Conservation (phyloP, 2,329 filamentous ascomycete genomes). For the Talaromyces amestolkiae region DNA sequence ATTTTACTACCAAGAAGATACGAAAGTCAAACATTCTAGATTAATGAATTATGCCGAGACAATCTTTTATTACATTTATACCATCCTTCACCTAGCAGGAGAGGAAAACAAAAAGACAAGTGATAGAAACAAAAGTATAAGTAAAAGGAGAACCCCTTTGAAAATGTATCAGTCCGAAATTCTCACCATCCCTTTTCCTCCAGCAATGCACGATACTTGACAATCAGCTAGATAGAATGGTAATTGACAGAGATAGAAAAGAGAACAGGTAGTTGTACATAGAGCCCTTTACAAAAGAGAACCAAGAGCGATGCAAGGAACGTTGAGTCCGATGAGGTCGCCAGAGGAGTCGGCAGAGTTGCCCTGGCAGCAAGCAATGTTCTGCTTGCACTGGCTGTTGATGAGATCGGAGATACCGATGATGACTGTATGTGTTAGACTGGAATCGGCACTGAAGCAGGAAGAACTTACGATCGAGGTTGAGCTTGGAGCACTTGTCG, state of each 20-base stretch:
- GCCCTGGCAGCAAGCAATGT: constrained; percentile 43
- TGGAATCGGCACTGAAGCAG: neutral
- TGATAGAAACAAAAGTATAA: constrained; percentile 14
- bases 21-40: neutral
- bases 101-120: constrained; percentile 10
- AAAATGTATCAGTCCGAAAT: constrained; percentile 4
- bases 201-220: constrained; percentile 8
- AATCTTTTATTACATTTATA: constrained; percentile 19
- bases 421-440: constrained; percentile 26
- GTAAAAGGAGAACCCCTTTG: neutral
- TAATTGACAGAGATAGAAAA: constrained; percentile 11
- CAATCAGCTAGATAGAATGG: neutral
- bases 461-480: constrained; percentile 30
- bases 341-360: constrained; percentile 32
- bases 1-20: too few species aligned
- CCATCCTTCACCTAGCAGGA: constrained; percentile 6
- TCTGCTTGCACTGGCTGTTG: constrained; percentile 42
- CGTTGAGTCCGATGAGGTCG: constrained; percentile 35
- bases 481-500: constrained; percentile 43
- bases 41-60: constrained; percentile 10
- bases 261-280: constrained; percentile 8
- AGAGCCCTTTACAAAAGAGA: constrained; percentile 36
- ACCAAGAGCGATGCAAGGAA: constrained; percentile 41
- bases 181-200: neutral
- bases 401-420: constrained; percentile 34